Base-by-base conservation (phyloP, 2,329 filamentous ascomycete species). In the Exutisphaerella laricina region DNA sequence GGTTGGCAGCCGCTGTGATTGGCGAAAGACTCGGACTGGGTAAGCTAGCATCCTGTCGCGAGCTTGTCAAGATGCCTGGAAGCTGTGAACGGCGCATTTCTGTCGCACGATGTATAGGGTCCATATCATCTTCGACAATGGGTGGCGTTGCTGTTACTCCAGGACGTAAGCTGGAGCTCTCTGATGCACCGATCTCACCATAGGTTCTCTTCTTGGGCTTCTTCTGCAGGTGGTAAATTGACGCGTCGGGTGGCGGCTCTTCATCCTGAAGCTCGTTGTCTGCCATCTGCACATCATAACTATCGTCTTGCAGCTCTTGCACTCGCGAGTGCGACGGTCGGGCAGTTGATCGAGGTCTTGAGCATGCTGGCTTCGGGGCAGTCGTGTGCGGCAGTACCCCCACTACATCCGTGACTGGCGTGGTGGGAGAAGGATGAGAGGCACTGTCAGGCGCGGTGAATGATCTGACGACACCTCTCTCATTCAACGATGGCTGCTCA, bases 11-110 rank as follows among this genome's bases (percentile, higher is more conserved):
- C 46, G 94, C 78, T 4, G 90, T 94, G 28, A 84, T 80, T 3
- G 92, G 92, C 18, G 92, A 98, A 43, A 98, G 70, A 58, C 92
- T 89, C 23, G 92, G 92, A 63, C 92, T 98, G 39, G 92, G 92
- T 49, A 98, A 73, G 66, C 88, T 96, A 51, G 87, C 88, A 70
- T 96, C 90, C 62, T 92, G 85, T 28, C 83, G 81, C 43, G 81
- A 79, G 41, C 83, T 75, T 34, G 80, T 84, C 57, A 88, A 82
- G 37, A 89, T 73, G 25, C 69, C 69, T 8, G 75, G 69, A 40
- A 70, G 60, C 31, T 58, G 49, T 18, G 58, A 60, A 34, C 59
- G 51, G 34, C 49, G 46, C 13, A 38, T 30, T 33, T 52, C 47
- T 37, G 42, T 40, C 13, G 33, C 30, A 8, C 39, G 49, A 17